Conservation (phyloP, 2,329 filamentous ascomycete genomes). For the Phialophora macrospora region DNA sequence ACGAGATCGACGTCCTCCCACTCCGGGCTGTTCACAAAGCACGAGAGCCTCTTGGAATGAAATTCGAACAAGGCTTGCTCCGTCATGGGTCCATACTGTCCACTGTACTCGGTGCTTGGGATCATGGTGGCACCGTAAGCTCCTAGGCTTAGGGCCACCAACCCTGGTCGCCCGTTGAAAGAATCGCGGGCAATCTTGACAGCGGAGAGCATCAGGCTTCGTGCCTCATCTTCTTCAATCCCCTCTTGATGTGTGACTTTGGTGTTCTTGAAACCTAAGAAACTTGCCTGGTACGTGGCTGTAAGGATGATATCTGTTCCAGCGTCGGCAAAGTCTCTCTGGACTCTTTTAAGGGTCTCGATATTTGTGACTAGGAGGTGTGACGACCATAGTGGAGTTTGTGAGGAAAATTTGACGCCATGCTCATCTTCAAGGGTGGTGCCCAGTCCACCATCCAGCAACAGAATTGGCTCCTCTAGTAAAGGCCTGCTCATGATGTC, state of each 20-base stretch:
- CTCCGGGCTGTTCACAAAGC: conserved; percentile 56
- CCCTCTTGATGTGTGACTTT: conserved; percentile 34
- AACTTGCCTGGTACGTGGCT: conserved; percentile 69
- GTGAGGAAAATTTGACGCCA: conserved; percentile 57
- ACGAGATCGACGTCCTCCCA: conserved; percentile 57
- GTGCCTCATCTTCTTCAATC: conserved; percentile 36
- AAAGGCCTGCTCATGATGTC: conserved; percentile 18
- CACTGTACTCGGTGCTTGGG: conserved; percentile 69
- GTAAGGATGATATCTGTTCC: conserved; percentile 69
- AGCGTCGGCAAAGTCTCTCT: conserved; percentile 60
- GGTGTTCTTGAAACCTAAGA: conserved; percentile 61
- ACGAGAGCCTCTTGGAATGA: conserved; percentile 60
- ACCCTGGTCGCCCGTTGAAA: conserved; percentile 46
- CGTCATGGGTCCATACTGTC: conserved; percentile 58
- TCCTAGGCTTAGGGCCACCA: conserved; percentile 65
- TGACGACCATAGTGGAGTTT: conserved; percentile 69
- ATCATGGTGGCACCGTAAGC: conserved; percentile 71
- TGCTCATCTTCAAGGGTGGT: conserved; percentile 67
- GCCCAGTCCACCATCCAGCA: conserved; percentile 71
- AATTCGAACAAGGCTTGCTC: conserved; percentile 57
- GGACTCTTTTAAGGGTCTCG: conserved; percentile 59
- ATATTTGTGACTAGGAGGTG: conserved; percentile 64
- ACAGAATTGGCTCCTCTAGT: conserved; percentile 43
- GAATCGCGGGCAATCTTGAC: conserved; percentile 47
- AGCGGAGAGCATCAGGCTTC: conserved; percentile 45